These are phyloP conservation scores for Metschnikowia continentalis DNA, from an alignment of 805 yeast genomes.

Conservation along the genomic window DNA sequence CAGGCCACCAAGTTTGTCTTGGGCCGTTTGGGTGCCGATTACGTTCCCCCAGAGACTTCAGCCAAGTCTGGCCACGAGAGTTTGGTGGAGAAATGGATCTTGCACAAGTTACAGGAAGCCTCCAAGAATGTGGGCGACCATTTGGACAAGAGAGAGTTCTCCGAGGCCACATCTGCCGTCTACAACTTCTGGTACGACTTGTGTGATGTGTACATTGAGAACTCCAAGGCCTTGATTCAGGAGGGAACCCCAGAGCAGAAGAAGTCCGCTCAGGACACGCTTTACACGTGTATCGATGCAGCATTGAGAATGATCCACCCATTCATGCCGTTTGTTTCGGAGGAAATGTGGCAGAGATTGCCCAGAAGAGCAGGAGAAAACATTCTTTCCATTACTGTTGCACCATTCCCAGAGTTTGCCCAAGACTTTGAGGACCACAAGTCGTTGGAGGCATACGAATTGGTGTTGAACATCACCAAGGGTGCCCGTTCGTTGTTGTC, in stretches of 20 bases:
- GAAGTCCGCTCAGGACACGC: conserved; percentile 88
- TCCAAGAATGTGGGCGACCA: conserved; percentile 59
- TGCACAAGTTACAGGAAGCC: conserved; percentile 76
- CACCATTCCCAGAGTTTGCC: conserved; percentile 69
- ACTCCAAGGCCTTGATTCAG: conserved; percentile 85
- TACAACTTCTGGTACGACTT: conserved; percentile 95
- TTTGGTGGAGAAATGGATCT: conserved; percentile 94
- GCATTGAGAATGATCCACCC: conserved; percentile 93
- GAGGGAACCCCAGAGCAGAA: conserved; percentile 86
- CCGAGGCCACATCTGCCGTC: conserved; percentile 78
- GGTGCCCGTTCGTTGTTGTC: conserved; percentile 88
- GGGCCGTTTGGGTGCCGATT: conserved; percentile 87
- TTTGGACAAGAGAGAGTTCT: conserved; percentile 82
- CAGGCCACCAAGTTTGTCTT: conserved; percentile 97
- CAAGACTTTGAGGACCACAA: conserved; percentile 57
- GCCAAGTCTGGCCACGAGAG: conserved; percentile 74
- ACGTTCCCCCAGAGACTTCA: conserved; percentile 67
- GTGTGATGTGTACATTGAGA: conserved; percentile 97
- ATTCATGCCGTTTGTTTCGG: conserved; percentile 96
- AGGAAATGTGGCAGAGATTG: conserved; percentile 98
- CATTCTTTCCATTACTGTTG: conserved; percentile 69
- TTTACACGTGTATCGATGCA: conserved; percentile 87
- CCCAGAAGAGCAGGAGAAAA: conserved; percentile 78
- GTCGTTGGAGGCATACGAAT: conserved; percentile 74
- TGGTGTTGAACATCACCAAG: conserved; percentile 81